Conservation (phyloP, 768 basidiomycete species). For the Porphyrellus cyaneotinctus region DNA sequence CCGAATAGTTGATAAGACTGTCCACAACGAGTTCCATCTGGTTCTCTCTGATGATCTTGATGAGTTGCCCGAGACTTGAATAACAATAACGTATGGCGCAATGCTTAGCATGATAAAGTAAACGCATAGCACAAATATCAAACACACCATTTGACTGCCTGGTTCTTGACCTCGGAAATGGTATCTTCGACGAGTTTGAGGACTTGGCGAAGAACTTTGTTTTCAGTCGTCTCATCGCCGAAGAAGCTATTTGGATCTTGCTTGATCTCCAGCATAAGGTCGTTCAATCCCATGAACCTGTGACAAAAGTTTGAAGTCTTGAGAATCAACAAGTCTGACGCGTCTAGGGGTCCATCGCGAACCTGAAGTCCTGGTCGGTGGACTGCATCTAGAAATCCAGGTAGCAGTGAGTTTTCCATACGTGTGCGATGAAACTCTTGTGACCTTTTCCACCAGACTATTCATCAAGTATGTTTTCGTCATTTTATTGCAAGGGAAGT, state of each 20-base stretch:
- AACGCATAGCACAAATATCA: not conserved
- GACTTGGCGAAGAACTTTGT: slow-evolving; percentile 79
- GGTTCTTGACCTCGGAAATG: slow-evolving; percentile 98
- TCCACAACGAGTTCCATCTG: slow-evolving; percentile 88
- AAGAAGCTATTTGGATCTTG: slow-evolving; percentile 70
- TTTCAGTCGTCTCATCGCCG: slow-evolving; percentile 84
- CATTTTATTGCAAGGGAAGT: slow-evolving; percentile 48
- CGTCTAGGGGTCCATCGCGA: slow-evolving; percentile 19
- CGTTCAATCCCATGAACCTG: slow-evolving; percentile 96
- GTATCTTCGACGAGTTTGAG: slow-evolving; percentile 86
- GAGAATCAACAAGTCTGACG: slow-evolving; percentile 14
- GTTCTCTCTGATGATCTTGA: slow-evolving; percentile 79
- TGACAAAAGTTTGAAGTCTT: slow-evolving; percentile 10
- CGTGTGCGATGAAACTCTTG: not conserved
- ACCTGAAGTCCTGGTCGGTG: slow-evolving; percentile 89
- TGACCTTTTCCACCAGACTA: slow-evolving; percentile 76
- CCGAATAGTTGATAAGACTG: slow-evolving; percentile 80
- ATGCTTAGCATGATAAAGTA: slow-evolving; percentile 5
- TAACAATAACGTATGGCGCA: too few species aligned
- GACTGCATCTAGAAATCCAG: slow-evolving; percentile 68
- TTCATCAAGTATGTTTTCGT: slow-evolving; percentile 85
- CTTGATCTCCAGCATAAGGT: slow-evolving; percentile 85
- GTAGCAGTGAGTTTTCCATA: slow-evolving; percentile 1
- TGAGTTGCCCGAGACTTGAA: slow-evolving; percentile 78
- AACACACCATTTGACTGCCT: slow-evolving; percentile 89